Conservation (phyloP, 2,329 filamentous ascomycete species). For the Scedosporium boydii region DNA sequence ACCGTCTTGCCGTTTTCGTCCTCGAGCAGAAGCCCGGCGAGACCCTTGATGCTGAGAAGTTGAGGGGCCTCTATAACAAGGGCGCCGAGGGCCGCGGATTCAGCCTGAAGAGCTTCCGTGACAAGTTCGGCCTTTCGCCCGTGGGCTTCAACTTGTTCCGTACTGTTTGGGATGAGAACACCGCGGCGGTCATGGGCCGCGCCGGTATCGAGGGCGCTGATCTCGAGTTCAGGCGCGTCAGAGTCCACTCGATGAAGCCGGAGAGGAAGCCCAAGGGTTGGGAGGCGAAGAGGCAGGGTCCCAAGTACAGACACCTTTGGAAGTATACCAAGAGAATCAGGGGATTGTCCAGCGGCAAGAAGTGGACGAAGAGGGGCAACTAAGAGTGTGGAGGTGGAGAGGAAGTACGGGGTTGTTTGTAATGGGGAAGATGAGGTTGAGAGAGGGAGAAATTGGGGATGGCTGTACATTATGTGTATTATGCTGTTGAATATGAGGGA, state of each 20-base stretch:
- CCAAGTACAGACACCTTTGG: slow-evolving; percentile 56
- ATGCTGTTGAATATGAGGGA: neutral
- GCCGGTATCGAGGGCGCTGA: slow-evolving; percentile 66
- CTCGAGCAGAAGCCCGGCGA: slow-evolving; percentile 64
- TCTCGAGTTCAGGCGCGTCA: slow-evolving; percentile 76
- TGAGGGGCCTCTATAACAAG: slow-evolving; percentile 40
- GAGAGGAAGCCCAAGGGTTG: slow-evolving; percentile 53
- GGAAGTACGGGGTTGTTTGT: neutral
- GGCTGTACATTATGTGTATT: slow-evolving; percentile 5
- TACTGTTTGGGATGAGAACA: slow-evolving; percentile 80
- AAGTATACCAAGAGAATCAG: slow-evolving; percentile 54
- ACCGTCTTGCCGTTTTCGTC: slow-evolving; percentile 75
- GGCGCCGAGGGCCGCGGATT: slow-evolving; percentile 44
- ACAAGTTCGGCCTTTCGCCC: slow-evolving; percentile 58
- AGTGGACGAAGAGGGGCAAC: slow-evolving; percentile 30
- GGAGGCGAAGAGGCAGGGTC: slow-evolving; percentile 55
- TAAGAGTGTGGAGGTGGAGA: neutral
- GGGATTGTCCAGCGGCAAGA: slow-evolving; percentile 30
- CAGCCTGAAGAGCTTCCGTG: slow-evolving; percentile 63
- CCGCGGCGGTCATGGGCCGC: slow-evolving; percentile 76
- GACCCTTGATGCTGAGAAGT: slow-evolving; percentile 44
- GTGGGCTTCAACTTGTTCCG: slow-evolving; percentile 86
- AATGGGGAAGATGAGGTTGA: neutral
- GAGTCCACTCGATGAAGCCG: slow-evolving; percentile 57
- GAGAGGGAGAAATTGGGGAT: neutral